Evolutionary conservation across 139 green algal genomes (phyloP).

Genomic region (Closterium sp.): DNA sequence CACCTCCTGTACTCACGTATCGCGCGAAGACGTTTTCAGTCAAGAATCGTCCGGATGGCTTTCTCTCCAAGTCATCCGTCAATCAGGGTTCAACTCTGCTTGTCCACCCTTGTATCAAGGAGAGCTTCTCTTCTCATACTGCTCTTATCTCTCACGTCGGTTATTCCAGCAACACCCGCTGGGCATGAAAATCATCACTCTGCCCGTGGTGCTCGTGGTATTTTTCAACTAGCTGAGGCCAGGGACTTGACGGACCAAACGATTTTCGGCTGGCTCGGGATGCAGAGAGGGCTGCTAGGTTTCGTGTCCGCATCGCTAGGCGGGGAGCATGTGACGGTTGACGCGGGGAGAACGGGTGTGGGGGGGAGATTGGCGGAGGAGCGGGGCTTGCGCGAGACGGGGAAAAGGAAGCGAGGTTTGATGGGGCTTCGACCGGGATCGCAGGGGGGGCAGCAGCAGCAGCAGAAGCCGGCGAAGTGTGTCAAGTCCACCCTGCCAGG

Average conservation of each 20-base stretch:
- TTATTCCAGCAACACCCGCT: not conserved
- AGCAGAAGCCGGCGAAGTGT: not conserved
- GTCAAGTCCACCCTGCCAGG: not conserved
- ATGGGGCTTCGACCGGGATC: too few relatives aligned
- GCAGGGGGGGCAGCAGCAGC: too few relatives aligned
- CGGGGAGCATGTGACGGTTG: too few relatives aligned
- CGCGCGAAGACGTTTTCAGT: too few relatives aligned
- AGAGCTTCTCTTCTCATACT: not conserved
- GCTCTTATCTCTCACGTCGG: not conserved
- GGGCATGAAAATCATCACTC: not conserved
- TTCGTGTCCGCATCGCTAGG: not conserved
- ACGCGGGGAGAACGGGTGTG: too few relatives aligned
- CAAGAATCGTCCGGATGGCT: not conserved
- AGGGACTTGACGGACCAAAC: not conserved
- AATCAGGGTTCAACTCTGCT: not conserved
- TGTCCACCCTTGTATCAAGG: not conserved
- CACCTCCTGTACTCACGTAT: too few relatives aligned
- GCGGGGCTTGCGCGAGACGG: too few relatives aligned
- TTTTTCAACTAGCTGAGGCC: not conserved
- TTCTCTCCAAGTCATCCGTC: not conserved
- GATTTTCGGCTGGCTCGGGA: not conserved
- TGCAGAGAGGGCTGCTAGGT: not conserved
- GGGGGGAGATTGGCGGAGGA: too few relatives aligned
- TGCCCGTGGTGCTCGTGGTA: not conserved
- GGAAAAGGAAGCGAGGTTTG: too few relatives aligned